Conservation (phyloP, 257 asterid genomes). For the Nicotiana knightiana region DNA sequence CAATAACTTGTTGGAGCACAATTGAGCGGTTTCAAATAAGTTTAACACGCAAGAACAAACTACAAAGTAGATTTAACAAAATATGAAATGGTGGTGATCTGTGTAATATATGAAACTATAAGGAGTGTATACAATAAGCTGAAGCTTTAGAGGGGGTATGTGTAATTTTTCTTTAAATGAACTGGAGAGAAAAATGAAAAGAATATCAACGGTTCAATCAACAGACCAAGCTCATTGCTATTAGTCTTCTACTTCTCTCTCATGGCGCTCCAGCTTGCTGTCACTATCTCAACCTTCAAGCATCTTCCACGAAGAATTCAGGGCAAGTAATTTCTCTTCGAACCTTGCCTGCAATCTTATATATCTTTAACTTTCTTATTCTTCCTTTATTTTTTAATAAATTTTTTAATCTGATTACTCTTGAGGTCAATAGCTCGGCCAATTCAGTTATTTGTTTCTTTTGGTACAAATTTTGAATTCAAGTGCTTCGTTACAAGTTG, state of each 20-base stretch:
- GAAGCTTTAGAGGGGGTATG: background rate
- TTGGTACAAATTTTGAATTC: background rate
- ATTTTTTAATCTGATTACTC: background rate
- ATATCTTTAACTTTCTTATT: background rate
- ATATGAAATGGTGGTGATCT: background rate
- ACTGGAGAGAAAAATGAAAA: background rate
- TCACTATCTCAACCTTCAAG: slow-evolving; percentile 20
- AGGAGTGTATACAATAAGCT: background rate
- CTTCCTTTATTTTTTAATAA: background rate
- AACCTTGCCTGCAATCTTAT: background rate
- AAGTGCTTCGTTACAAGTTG: background rate
- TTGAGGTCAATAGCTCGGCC: background rate
- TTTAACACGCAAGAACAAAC: too few species aligned
- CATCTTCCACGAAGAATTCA: slow-evolving; percentile 18
- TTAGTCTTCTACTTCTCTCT: background rate
- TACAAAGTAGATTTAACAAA: too few species aligned
- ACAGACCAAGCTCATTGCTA: background rate
- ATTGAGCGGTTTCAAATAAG: too few species aligned
- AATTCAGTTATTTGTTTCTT: background rate
- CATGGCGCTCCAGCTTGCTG: slow-evolving; percentile 7
- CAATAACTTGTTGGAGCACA: too few species aligned
- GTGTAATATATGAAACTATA: background rate
- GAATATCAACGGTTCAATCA: background rate
- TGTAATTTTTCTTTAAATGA: background rate
- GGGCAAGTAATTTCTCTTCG: slow-evolving; percentile 15